Conservation (phyloP, 2,329 filamentous ascomycete genomes). For the Aspergillus sp. region DNA sequence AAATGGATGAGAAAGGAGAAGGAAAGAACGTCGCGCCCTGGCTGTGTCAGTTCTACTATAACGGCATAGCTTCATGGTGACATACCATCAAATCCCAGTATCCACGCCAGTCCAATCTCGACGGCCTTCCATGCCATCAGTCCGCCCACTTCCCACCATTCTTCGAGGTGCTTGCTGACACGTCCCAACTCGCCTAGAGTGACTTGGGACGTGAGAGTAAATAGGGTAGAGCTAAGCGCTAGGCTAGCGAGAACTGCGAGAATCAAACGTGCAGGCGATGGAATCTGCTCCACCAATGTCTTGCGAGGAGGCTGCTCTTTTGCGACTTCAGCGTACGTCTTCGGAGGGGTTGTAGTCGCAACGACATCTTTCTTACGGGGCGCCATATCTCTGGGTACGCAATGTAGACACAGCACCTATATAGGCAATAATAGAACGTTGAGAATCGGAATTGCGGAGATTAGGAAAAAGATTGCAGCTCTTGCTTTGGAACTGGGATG, state of each 20-base stretch:
- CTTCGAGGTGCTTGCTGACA: slow-evolving; percentile 67
- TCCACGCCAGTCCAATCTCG: slow-evolving; percentile 75
- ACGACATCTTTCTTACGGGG: slow-evolving; percentile 30
- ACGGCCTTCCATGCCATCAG: slow-evolving; percentile 62
- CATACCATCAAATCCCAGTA: slow-evolving; percentile 68
- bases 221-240: slow-evolving; percentile 66
- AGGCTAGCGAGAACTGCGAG: slow-evolving; percentile 59
- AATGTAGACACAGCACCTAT: not conserved
- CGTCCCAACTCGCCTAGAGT: slow-evolving; percentile 68
- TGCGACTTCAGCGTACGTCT: slow-evolving; percentile 20
- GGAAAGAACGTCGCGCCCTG: slow-evolving; percentile 68
- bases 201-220: slow-evolving; percentile 64
- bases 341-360: slow-evolving; percentile 17
- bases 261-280: slow-evolving; percentile 48
- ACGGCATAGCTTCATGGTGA: not conserved
- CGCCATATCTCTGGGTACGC: slow-evolving; percentile 19
- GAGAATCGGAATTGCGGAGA: not conserved
- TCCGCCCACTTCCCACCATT: slow-evolving; percentile 63
- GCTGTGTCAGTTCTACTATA: not conserved
- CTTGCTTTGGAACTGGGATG: not conserved
- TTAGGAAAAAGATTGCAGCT: not conserved
- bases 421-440: not conserved
- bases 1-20: slow-evolving; percentile 73
- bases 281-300: slow-evolving; percentile 32
- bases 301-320: slow-evolving; percentile 19